Base-by-base conservation (phyloP, 176 grass and related monocot genomes). In the Carex parvula region DNA sequence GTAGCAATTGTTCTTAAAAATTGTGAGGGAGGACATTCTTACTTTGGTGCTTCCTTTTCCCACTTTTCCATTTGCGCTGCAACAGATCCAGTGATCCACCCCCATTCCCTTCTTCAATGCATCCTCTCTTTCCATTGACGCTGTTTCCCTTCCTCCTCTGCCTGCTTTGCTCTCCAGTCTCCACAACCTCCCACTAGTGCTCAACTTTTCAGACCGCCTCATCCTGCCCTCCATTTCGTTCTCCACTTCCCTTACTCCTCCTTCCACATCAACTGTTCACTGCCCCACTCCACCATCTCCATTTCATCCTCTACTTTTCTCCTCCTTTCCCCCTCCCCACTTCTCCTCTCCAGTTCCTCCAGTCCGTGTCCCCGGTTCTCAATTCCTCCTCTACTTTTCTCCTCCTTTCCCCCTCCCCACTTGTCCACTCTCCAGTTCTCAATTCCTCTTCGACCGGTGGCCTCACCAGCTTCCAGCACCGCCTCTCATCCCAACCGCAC, bases 81-180 rank as follows among this genome's bases (percentile, higher is more conserved):
- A 24, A 24, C 24, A 24, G 24, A 24, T 24, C 24, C 22, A 24
- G 22, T 24, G 22, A 24, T 24, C 22, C 83, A 42, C 29, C 26
- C 54, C 53, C 76, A 81, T 39, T 8, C 13, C 48, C 2, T 21
- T 32, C 57, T 70, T 22, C 82, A 72, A 62, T 64, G 46, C 60
- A 20, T 48, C 59, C 56, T 35, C 42, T 61, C 35, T 63, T 37
- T 33, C 54, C 8, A 55, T n/a, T 33, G 32, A 17, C 85, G 22
- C 11, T 84, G 80, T 41, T 57, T 52, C 74, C 84, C 53, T 44
- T n/a, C 7, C 37, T 41, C 42, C 22, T 10, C 83, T 0, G 29
- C 15, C 54, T 91, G 55, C 81, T 86, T 70, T 88, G 82, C n/a
- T 84, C 67, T 53, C 88, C 84, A 75, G 83, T 60, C 87, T 64